phyloP scores from a whole-genome alignment of 139 green algal genomes.

The Chlamydomonas schloesseri region DNA sequence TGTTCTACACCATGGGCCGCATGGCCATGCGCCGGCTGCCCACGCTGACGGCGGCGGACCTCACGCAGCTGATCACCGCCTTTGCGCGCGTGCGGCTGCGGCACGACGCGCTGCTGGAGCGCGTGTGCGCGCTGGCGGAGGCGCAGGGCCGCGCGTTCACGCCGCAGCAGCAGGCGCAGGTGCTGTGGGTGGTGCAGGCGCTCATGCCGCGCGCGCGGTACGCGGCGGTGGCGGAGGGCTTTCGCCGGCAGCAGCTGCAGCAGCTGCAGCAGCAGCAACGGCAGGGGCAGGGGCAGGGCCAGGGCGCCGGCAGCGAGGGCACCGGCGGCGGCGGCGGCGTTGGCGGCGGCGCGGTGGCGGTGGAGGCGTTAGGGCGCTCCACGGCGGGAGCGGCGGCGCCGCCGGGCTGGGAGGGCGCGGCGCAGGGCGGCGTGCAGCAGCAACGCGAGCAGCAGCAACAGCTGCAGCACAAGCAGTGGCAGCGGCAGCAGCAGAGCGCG shows the following conservation, averaged over 20 bases:
- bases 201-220: not conserved
- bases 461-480: too few species aligned
- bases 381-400: too few species aligned
- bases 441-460: not conserved
- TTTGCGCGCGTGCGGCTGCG: not conserved
- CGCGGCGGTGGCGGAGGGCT: not conserved
- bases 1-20: slow-evolving; percentile 38
- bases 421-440: too few species aligned
- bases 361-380: not conserved
- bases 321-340: not conserved
- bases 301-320: not conserved
- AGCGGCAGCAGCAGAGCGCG: not conserved
- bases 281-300: not conserved
- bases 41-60: not conserved
- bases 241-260: not conserved
- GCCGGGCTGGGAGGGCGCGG: too few species aligned
- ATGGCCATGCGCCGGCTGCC: slow-evolving; percentile 13
- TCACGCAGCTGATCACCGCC: slow-evolving; percentile 10
- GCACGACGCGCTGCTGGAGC: slow-evolving; percentile 16
- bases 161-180: slow-evolving; percentile 14
- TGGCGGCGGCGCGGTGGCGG: not conserved
- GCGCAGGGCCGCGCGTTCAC: not conserved
- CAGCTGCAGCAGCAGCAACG: not conserved
- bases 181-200: slow-evolving; percentile 25
- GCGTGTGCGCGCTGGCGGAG: not conserved